Evolutionary conservation across 2,329 filamentous ascomycete genomes (phyloP).

Genomic region (Penicillium sp.): DNA sequence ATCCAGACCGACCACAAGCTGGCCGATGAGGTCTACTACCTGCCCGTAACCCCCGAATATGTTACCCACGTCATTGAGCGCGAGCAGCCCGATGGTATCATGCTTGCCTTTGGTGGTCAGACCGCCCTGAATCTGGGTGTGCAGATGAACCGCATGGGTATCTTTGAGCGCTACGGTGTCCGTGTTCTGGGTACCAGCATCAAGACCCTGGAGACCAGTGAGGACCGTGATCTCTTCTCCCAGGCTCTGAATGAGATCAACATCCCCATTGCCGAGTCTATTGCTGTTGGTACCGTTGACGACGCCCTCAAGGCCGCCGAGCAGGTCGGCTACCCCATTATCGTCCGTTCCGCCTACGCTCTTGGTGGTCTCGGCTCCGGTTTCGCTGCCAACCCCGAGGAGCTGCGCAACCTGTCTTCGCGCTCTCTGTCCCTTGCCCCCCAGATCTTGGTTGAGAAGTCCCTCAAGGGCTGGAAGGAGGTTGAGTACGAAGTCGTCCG

Average conservation of each 20-base stretch:
- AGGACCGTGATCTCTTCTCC: constrained; percentile 93
- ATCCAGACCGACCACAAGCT: constrained; percentile 97
- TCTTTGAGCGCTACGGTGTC: constrained; percentile 92
- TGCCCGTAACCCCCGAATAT: constrained; percentile 96
- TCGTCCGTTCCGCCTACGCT: constrained; percentile 94
- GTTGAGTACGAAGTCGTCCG: constrained; percentile 98
- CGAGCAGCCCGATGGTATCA: constrained; percentile 93
- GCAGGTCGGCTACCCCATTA: constrained; percentile 90
- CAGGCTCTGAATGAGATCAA: constrained; percentile 95
- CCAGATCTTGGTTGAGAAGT: constrained; percentile 97
- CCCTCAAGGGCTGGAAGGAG: constrained; percentile 98
- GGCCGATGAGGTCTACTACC: constrained; percentile 96
- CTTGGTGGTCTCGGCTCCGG: constrained; percentile 93
- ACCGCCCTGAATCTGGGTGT: constrained; percentile 96
- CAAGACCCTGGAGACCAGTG: constrained; percentile 86
- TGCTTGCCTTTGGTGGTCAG: constrained; percentile 95
- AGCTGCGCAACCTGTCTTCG: constrained; percentile 88
- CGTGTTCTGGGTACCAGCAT: constrained; percentile 94
- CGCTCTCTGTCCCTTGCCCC: constrained; percentile 88
- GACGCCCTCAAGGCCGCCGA: constrained; percentile 85
- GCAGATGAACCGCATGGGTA: constrained; percentile 91
- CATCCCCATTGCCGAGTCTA: constrained; percentile 94
- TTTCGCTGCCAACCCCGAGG: constrained; percentile 89
- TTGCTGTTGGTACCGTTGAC: constrained; percentile 85
- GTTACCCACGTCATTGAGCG: constrained; percentile 96